Evolutionary conservation across 768 basidiomycete genomes (phyloP).

Genomic region (Porphyrellus cyaneotinctus): DNA sequence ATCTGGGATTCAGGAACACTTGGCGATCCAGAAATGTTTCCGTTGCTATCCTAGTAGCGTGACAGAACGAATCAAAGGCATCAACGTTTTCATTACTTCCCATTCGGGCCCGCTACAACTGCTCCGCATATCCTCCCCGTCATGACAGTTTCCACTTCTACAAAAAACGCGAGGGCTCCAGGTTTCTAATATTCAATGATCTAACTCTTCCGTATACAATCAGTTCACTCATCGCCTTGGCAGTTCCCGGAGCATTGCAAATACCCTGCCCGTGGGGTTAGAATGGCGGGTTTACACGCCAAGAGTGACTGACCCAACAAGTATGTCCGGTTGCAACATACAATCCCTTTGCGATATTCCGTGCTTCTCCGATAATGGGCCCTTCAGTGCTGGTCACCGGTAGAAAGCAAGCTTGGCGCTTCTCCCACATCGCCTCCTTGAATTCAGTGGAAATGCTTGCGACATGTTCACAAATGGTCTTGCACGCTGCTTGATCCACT

Average conservation of each 20-base stretch:
- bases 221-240: conserved; percentile 64
- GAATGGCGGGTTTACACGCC: neutral
- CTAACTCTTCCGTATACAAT: conserved; percentile 62
- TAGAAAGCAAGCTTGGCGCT: conserved; percentile 72
- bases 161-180: conserved; percentile 40
- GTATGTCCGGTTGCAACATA: conserved; percentile 76
- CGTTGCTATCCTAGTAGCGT: too few relatives aligned
- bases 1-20: conserved; percentile 16
- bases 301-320: conserved; percentile 58
- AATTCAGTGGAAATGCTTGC: conserved; percentile 57
- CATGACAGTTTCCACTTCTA: conserved; percentile 17
- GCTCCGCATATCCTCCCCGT: too few relatives aligned
- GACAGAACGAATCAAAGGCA: too few relatives aligned
- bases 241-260: conserved; percentile 83
- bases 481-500: conserved; percentile 54
- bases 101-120: too few relatives aligned
- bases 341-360: conserved; percentile 53
- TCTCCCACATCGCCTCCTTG: conserved; percentile 48
- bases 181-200: conserved; percentile 50
- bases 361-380: conserved; percentile 69
- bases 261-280: conserved; percentile 50
- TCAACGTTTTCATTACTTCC: too few relatives aligned
- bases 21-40: neutral
- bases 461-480: conserved; percentile 52
- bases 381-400: conserved; percentile 55